phyloP scores from a whole-genome alignment of 1,284 basidiomycete species.

The Cutaneotrichosporon sp. region DNA sequence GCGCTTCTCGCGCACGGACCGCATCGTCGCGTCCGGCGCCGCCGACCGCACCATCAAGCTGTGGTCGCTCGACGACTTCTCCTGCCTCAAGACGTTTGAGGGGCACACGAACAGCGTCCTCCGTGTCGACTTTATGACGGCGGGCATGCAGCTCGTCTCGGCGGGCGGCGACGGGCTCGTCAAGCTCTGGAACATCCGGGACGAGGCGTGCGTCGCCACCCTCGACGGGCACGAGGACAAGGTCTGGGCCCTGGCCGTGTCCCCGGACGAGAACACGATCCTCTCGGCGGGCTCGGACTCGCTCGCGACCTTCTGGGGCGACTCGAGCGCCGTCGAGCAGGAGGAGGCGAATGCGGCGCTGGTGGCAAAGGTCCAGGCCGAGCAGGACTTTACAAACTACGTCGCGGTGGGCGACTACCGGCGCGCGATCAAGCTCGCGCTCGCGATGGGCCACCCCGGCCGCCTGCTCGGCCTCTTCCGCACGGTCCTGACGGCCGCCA shows the following conservation, averaged over 20 bases:
- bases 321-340: conserved; percentile 77
- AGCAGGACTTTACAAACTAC: conserved; percentile 94
- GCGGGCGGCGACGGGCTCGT: conserved; percentile 91
- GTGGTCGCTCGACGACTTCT: conserved; percentile 90
- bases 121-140: conserved; percentile 82
- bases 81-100: conserved; percentile 92
- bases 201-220: conserved; percentile 83
- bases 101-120: conserved; percentile 98
- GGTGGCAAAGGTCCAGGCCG: conserved; percentile 73
- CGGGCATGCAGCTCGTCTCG: conserved; percentile 83
- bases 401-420: conserved; percentile 85
- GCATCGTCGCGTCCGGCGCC: conserved; percentile 86
- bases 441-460: conserved; percentile 91
- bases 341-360: conserved; percentile 69
- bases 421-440: conserved; percentile 84
- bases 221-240: conserved; percentile 97
- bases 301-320: conserved; percentile 89
- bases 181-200: conserved; percentile 90
- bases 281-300: conserved; percentile 95
- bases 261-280: conserved; percentile 72
- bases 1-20: conserved; percentile 78
- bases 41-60: conserved; percentile 92
- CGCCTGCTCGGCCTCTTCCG: conserved; percentile 80
- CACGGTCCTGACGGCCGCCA: conserved; percentile 55
- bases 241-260: conserved; percentile 90